Conservation (phyloP, 2,329 filamentous ascomycete genomes). For the Colletotrichum simmondsii region DNA sequence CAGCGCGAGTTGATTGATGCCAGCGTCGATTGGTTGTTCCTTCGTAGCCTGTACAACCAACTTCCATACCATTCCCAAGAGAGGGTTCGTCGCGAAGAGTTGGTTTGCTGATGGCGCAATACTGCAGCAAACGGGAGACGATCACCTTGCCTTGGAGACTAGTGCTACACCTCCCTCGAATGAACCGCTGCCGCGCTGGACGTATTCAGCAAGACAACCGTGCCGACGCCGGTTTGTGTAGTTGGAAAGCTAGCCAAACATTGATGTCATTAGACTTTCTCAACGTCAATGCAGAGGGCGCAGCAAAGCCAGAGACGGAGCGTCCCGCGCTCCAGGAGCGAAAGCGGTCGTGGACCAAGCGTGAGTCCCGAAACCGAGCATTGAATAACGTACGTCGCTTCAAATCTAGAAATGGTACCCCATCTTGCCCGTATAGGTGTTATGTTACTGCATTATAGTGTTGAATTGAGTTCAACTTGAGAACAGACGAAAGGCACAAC, state of each 20-base stretch:
- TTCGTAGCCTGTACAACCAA: background rate
- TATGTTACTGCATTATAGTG: background rate
- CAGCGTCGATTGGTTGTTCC: background rate
- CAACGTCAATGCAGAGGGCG: constrained; percentile 3
- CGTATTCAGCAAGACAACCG: background rate
- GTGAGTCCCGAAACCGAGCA: constrained; percentile 1
- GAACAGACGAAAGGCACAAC: constrained; percentile 5
- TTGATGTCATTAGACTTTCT: constrained; percentile 8
- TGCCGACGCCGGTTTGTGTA: constrained; percentile 1
- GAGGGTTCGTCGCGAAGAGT: constrained; percentile 1
- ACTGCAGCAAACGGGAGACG: background rate
- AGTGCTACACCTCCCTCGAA: background rate
- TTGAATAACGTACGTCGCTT: background rate
- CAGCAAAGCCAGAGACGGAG: background rate
- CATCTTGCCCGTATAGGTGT: too few relatives aligned
- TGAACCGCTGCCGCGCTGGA: background rate
- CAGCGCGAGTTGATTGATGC: background rate
- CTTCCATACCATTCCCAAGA: constrained; percentile 11
- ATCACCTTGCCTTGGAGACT: constrained; percentile 1
- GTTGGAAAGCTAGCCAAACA: background rate
- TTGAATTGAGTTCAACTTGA: background rate
- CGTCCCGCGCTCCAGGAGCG: background rate
- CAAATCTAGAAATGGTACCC: background rate
- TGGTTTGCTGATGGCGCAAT: background rate
- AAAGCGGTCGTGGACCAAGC: constrained; percentile 1